phyloP scores from a whole-genome alignment of 768 basidiomycete species.

The Gloeopeniophorella convolvens region DNA sequence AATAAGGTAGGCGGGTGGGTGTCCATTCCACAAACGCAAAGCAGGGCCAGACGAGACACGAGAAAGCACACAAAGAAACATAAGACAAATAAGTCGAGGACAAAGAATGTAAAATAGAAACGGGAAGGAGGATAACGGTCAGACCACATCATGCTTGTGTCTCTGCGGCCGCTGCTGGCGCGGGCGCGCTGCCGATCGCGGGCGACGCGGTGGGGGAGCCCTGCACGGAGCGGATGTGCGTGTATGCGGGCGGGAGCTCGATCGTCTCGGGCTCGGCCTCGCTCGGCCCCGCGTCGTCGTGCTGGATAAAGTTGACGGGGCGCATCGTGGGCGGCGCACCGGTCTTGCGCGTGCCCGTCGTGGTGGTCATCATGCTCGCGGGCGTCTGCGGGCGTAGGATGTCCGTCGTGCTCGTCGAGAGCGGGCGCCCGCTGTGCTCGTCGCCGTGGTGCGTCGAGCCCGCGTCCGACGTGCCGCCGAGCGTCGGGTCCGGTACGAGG shows the following conservation, averaged over 20 bases:
- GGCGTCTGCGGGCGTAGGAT: constrained; percentile 19
- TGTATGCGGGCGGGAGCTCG: constrained; percentile 81
- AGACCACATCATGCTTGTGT: neutral
- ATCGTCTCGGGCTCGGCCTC: constrained; percentile 61
- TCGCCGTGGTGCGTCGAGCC: constrained; percentile 23
- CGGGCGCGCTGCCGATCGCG: neutral
- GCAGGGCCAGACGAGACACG: neutral
- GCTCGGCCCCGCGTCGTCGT: constrained; percentile 71
- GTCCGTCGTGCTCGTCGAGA: constrained; percentile 9
- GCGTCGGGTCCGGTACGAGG: constrained; percentile 58
- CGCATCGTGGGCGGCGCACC: constrained; percentile 45
- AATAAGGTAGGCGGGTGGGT: too few species aligned
- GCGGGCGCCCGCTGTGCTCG: constrained; percentile 20
- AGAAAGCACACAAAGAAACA: neutral
- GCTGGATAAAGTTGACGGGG: constrained; percentile 76
- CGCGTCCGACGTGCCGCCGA: constrained; percentile 33
- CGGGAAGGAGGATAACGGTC: too few species aligned
- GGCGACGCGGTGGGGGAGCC: neutral
- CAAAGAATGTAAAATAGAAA: too few species aligned
- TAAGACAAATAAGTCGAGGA: too few species aligned
- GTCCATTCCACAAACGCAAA: constrained; percentile 1
- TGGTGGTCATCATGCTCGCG: constrained; percentile 25
- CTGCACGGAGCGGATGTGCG: constrained; percentile 37
- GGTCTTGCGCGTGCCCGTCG: constrained; percentile 39
- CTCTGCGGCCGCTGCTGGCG: neutral